Evolutionary conservation across 2,329 filamentous ascomycete species (phyloP).

Genomic region (Metarhizium humberi): DNA sequence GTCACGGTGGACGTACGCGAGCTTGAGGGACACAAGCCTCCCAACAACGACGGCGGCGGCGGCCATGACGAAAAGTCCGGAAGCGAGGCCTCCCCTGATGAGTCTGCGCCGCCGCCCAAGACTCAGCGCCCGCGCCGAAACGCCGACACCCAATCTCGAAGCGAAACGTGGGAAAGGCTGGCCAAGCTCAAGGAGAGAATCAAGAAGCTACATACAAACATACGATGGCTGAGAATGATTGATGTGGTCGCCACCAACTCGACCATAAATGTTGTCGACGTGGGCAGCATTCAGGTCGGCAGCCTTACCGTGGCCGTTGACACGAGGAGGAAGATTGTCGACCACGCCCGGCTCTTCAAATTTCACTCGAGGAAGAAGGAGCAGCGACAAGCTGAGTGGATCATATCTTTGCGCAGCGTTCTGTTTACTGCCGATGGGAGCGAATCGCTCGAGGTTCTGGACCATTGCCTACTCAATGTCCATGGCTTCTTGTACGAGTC

Average conservation of each 20-base stretch:
- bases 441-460: conserved; percentile 80
- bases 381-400: conserved; percentile 78
- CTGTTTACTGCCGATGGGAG: conserved; percentile 78
- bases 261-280: conserved; percentile 65
- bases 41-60: conserved; percentile 19
- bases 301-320: conserved; percentile 81
- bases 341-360: conserved; percentile 78
- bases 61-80: conserved; percentile 14
- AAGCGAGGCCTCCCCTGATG: conserved; percentile 16
- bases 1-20: conserved; percentile 71
- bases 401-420: conserved; percentile 74
- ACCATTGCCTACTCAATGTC: conserved; percentile 79
- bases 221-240: conserved; percentile 82
- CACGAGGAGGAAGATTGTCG: conserved; percentile 83
- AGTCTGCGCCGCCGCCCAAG: conserved; percentile 7
- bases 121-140: conserved; percentile 6
- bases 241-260: conserved; percentile 81
- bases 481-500: conserved; percentile 85
- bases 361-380: conserved; percentile 47
- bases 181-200: conserved; percentile 74
- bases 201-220: conserved; percentile 76
- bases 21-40: conserved; percentile 42
- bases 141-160: conserved; percentile 34
- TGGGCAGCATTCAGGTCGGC: conserved; percentile 78
- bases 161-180: conserved; percentile 72